phyloP scores from a whole-genome alignment of 768 basidiomycete species.

The Leccinum barrowsii region DNA sequence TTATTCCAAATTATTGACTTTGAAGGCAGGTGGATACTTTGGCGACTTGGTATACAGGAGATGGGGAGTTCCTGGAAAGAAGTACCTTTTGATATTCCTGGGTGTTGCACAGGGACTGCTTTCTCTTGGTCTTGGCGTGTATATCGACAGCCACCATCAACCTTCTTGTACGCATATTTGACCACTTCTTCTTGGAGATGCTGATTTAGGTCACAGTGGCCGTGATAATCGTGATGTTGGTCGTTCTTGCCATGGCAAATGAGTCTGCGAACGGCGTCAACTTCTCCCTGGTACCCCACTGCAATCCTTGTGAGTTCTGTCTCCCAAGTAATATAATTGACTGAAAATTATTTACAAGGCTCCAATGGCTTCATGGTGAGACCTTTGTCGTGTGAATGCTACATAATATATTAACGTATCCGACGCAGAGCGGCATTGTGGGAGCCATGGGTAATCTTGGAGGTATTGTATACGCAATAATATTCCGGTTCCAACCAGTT shows the following conservation, averaged over 20 bases:
- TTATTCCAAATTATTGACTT: not conserved
- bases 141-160: conserved; percentile 27
- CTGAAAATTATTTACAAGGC: conserved; percentile 2
- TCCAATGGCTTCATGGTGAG: conserved; percentile 36
- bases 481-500: conserved; percentile 44
- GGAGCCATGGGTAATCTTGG: conserved; percentile 41
- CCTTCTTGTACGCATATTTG: conserved; percentile 18
- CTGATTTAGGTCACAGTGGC: conserved; percentile 15
- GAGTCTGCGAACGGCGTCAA: conserved; percentile 49
- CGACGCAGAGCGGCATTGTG: conserved; percentile 34
- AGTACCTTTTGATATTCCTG: conserved; percentile 41
- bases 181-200: not conserved
- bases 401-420: not conserved
- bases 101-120: conserved; percentile 45
- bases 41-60: conserved; percentile 44
- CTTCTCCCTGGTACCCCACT: conserved; percentile 50
- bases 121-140: conserved; percentile 45
- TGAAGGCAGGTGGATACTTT: conserved; percentile 37
- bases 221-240: conserved; percentile 38
- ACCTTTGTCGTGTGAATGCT: not conserved
- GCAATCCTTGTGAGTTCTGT: conserved; percentile 36
- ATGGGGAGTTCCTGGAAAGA: conserved; percentile 45
- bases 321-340: not conserved
- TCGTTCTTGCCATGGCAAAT: conserved; percentile 36
- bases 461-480: conserved; percentile 45